These are phyloP conservation scores for Rasamsonia emersonii DNA, from an alignment of 2,329 filamentous ascomycete genomes.

Conservation along the genomic window DNA sequence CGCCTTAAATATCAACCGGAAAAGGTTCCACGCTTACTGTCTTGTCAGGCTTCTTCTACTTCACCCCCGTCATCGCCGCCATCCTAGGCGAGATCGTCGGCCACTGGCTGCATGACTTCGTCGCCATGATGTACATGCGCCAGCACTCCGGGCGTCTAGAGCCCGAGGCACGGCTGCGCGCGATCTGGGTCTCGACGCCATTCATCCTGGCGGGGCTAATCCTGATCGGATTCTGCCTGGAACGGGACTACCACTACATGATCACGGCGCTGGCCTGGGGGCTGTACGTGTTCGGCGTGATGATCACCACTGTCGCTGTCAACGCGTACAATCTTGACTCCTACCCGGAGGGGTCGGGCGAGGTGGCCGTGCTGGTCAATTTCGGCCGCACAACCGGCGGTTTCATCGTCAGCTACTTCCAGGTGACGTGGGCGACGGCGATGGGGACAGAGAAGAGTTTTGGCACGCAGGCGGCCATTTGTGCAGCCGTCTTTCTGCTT, in stretches of 20 bases:
- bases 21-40: no score
- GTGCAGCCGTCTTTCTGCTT: conserved; percentile 27
- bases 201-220: conserved; percentile 45
- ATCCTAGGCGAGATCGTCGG: conserved; percentile 46
- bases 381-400: conserved; percentile 42
- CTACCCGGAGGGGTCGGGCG: conserved; percentile 48
- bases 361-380: conserved; percentile 47
- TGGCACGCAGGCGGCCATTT: conserved; percentile 40
- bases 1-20: no score
- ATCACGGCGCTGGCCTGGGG: conserved; percentile 43
- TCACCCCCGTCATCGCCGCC: conserved; percentile 48
- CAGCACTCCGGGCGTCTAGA: conserved; percentile 46
- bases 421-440: conserved; percentile 42
- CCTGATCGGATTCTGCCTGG: conserved; percentile 45
- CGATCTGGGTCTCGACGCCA: conserved; percentile 39
- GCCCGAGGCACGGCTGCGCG: conserved; percentile 47
- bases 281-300: conserved; percentile 48
- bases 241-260: conserved; percentile 46
- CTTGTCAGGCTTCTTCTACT: conserved; percentile 45
- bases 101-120: conserved; percentile 48
- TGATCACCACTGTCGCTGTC: conserved; percentile 46
- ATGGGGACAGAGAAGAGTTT: conserved; percentile 39
- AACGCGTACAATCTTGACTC: conserved; percentile 46
- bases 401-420: conserved; percentile 46
- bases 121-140: conserved; percentile 39